Conservation (phyloP, 1,139 yeast genomes). For the Kodamaea sp. region DNA sequence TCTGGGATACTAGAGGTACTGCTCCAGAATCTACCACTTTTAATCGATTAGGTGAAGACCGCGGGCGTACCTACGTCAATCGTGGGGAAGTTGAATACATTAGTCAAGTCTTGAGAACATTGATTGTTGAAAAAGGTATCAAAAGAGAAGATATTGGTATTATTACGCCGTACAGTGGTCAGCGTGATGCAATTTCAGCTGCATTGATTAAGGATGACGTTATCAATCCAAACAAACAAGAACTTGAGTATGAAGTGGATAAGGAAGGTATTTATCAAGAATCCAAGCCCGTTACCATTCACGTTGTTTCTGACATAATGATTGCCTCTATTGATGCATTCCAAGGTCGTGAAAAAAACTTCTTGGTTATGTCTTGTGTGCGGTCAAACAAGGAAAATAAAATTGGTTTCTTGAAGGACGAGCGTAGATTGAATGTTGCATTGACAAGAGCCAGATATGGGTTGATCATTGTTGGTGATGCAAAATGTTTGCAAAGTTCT, state of each 20-base stretch:
- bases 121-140: slow-evolving; percentile 54
- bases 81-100: slow-evolving; percentile 49
- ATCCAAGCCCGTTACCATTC: slow-evolving; percentile 52
- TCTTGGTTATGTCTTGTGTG: slow-evolving; percentile 59
- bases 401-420: slow-evolving; percentile 57
- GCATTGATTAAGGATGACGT: slow-evolving; percentile 46
- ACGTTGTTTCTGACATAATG: slow-evolving; percentile 62
- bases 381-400: slow-evolving; percentile 48
- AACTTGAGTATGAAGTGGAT: slow-evolving; percentile 50
- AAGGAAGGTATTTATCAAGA: slow-evolving; percentile 52
- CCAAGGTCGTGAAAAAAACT: slow-evolving; percentile 63
- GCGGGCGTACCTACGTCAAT: slow-evolving; percentile 55
- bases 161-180: slow-evolving; percentile 72
- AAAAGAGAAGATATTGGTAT: slow-evolving; percentile 53
- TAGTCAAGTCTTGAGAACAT: slow-evolving; percentile 41
- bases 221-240: slow-evolving; percentile 53
- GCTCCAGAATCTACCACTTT: slow-evolving; percentile 44
- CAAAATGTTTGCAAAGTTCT: slow-evolving; percentile 44
- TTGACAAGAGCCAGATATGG: slow-evolving; percentile 62
- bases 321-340: slow-evolving; percentile 67
- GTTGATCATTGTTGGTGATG: slow-evolving; percentile 55
- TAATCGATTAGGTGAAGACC: slow-evolving; percentile 43
- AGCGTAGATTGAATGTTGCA: slow-evolving; percentile 59
- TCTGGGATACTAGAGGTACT: slow-evolving; percentile 48
- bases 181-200: slow-evolving; percentile 58